Percentiles rank a stretch among this genome's conserved stretches.
These are phyloP conservation scores for Aspergillus aculeatinus DNA, from an alignment of 2,329 filamentous ascomycete species.

Conservation along the genomic window DNA sequence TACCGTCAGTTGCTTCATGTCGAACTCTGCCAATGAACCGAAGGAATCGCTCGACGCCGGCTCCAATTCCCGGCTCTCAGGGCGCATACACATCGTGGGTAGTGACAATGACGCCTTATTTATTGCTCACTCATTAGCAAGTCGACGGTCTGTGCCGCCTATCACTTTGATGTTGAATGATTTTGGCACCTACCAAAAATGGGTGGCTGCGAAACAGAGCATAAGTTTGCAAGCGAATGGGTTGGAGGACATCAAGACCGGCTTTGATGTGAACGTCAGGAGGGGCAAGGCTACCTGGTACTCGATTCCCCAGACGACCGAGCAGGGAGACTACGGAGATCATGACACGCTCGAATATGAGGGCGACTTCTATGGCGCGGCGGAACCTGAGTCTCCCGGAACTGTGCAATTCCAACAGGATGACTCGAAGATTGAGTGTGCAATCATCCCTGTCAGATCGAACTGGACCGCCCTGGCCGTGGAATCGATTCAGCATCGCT, in stretches of 20 bases:
- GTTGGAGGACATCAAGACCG: conserved; percentile 43
- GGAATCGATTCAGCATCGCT: conserved; percentile 62
- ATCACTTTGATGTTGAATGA: conserved; percentile 72
- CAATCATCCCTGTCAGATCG: conserved; percentile 79
- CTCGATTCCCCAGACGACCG: conserved; percentile 24
- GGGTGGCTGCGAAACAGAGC: conserved; percentile 23
- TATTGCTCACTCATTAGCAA: conserved; percentile 67
- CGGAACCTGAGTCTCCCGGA: not conserved
- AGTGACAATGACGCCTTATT: conserved; percentile 75
- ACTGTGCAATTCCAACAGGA: conserved; percentile 22
- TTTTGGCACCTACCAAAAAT: conserved; percentile 26
- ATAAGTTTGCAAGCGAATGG: conserved; percentile 41
- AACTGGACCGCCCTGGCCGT: conserved; percentile 66
- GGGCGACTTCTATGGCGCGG: conserved; percentile 12
- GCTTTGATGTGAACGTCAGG: conserved; percentile 45
- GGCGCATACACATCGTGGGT: conserved; percentile 64
- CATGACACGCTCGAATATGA: not conserved
- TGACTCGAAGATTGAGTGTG: conserved; percentile 62
- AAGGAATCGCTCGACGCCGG: conserved; percentile 22
- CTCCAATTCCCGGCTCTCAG: conserved; percentile 28
- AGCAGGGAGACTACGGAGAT: not conserved
- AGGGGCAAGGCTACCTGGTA: conserved; percentile 35
- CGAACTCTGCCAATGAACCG: conserved; percentile 31
- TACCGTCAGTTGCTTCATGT: conserved; percentile 18
- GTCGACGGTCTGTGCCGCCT: conserved; percentile 68